phyloP scores from a whole-genome alignment of 352 stramenopile species.

The Albugo laibachii region DNA sequence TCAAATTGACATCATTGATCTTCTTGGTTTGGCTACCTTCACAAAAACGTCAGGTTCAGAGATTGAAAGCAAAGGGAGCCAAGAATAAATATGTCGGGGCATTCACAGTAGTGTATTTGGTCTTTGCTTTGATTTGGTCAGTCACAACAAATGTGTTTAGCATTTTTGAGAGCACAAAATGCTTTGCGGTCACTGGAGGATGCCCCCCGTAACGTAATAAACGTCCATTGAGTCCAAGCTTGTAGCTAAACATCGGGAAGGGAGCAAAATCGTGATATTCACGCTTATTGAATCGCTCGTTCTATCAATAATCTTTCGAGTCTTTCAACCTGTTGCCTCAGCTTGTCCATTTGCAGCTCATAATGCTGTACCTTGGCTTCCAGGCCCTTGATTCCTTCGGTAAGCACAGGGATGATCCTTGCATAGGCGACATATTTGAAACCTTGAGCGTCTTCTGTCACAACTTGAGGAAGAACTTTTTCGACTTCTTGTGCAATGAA shows the following conservation, averaged over 20 bases:
- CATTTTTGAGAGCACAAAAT: conserved; percentile 19
- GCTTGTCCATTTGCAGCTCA: too few species aligned
- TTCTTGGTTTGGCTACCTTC: conserved; percentile 8
- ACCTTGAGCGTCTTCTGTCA: conserved; percentile 33
- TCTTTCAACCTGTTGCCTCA: too few species aligned
- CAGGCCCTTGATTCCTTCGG: conserved; percentile 51
- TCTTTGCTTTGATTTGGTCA: conserved; percentile 31
- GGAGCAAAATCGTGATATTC: too few species aligned
- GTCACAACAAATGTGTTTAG: conserved; percentile 7
- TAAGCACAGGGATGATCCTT: conserved; percentile 48
- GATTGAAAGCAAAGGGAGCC: conserved; percentile 4
- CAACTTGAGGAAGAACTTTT: conserved; percentile 53
- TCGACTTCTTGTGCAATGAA: conserved; percentile 83
- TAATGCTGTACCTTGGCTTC: too few species aligned
- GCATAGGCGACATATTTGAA: conserved; percentile 83
- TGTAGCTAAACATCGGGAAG: too few species aligned
- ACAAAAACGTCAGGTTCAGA: conserved; percentile 11
- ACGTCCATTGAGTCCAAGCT: too few species aligned
- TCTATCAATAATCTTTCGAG: too few species aligned
- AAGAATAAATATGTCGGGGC: conserved; percentile 10
- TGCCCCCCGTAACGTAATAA: too few species aligned
- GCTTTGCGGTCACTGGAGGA: conserved; percentile 15
- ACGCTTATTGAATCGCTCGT: too few species aligned
- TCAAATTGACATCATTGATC: conserved; percentile 4
- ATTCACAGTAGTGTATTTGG: conserved; percentile 13